Evolutionary conservation across 164 flowering plant species (phyloP).

Genomic region (Amborella trichopoda): DNA sequence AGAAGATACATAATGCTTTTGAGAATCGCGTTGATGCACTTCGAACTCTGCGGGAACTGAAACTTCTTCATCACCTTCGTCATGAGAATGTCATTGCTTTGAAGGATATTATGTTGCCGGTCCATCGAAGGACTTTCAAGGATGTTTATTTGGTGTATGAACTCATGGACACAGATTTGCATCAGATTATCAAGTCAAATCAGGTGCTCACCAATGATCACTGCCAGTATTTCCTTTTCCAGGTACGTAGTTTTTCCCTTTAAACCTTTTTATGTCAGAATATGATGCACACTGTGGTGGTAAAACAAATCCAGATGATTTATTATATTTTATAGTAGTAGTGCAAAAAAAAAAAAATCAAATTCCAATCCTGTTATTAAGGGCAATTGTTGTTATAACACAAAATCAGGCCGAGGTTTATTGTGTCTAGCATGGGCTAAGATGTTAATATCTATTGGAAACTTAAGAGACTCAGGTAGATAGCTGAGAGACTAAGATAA

Average conservation of each 20-base stretch:
- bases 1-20: constrained; percentile 80
- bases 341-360: neutral
- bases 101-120: constrained; percentile 90
- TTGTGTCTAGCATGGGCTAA: no score
- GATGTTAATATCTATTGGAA: no score
- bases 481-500: no score
- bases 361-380: neutral
- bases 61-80: constrained; percentile 69
- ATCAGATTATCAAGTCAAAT: constrained; percentile 86
- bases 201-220: constrained; percentile 81
- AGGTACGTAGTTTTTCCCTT: constrained; percentile 31
- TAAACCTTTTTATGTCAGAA: neutral
- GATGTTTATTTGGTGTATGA: constrained; percentile 93
- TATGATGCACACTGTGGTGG: neutral
- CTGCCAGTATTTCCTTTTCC: constrained; percentile 81
- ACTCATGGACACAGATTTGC: constrained; percentile 93
- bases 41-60: constrained; percentile 77
- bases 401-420: no score
- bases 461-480: no score
- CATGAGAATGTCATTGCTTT: constrained; percentile 82
- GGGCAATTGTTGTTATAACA: neutral
- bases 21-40: constrained; percentile 81
- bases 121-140: constrained; percentile 55
- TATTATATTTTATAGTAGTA: neutral
- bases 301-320: neutral